phyloP scores from a whole-genome alignment of 1,139 yeast species.

The Geotrichum restrictum region DNA sequence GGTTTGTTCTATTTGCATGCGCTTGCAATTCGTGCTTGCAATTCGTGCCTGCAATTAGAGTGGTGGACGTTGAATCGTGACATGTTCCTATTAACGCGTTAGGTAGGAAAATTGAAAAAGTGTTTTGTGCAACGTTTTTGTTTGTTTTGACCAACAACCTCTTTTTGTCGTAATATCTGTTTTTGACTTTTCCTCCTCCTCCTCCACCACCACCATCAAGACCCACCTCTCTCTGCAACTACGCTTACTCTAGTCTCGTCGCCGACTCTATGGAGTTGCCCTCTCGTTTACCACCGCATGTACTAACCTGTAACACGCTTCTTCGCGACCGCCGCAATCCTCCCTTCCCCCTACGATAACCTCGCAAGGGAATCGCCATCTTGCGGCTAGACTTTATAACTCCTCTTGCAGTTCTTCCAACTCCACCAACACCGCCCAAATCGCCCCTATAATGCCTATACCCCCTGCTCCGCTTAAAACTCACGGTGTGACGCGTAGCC shows the following conservation, averaged over 20 bases:
- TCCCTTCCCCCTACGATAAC: background rate
- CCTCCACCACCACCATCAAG: slow-evolving; percentile 2
- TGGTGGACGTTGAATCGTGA: no score
- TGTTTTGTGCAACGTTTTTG: background rate
- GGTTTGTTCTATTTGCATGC: no score
- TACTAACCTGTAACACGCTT: background rate
- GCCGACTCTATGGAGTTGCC: background rate
- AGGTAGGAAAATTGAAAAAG: no score
- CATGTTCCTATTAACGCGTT: no score
- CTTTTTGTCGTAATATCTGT: background rate
- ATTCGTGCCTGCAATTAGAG: no score
- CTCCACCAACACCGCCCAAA: background rate
- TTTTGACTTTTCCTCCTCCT: slow-evolving; percentile 1
- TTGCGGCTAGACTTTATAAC: background rate
- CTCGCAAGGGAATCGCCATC: slow-evolving; percentile 6
- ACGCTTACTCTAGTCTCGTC: background rate
- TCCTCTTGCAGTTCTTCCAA: background rate
- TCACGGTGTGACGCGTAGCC: background rate
- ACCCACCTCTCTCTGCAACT: background rate
- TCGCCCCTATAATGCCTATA: background rate
- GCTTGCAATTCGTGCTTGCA: no score
- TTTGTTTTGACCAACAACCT: slow-evolving; percentile 5
- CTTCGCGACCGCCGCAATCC: background rate
- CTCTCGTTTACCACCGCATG: slow-evolving; percentile 4
- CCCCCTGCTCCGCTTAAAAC: background rate